Evolutionary conservation across 1,139 yeast species (phyloP).

Genomic region (Cylindricascospora bacillispora): DNA sequence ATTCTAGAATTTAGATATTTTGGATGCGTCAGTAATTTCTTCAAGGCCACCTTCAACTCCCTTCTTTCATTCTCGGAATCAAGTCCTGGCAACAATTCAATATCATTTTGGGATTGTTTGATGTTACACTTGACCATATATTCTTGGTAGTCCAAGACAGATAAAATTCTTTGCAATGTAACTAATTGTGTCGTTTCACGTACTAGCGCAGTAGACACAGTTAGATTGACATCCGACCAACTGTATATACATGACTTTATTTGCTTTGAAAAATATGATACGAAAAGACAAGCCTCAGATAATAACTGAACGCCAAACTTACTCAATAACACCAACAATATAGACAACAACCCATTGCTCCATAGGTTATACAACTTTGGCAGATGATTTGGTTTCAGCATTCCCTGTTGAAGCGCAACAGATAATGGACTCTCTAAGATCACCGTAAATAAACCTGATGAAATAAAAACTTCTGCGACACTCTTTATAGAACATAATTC

Average conservation of each 20-base stretch:
- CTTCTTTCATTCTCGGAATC: slow-evolving; percentile 45
- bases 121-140: slow-evolving; percentile 22
- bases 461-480: slow-evolving; percentile 55
- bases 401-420: slow-evolving; percentile 51
- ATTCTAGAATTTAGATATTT: slow-evolving; percentile 65
- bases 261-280: slow-evolving; percentile 54
- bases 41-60: slow-evolving; percentile 45
- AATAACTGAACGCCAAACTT: slow-evolving; percentile 51
- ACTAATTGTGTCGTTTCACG: slow-evolving; percentile 76
- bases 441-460: slow-evolving; percentile 55
- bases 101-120: slow-evolving; percentile 14
- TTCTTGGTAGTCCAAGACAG: slow-evolving; percentile 35
- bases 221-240: slow-evolving; percentile 57
- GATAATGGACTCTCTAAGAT: slow-evolving; percentile 69
- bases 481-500: slow-evolving; percentile 52
- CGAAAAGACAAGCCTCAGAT: slow-evolving; percentile 54
- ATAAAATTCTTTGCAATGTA: slow-evolving; percentile 48
- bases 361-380: slow-evolving; percentile 61
- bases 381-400: slow-evolving; percentile 36
- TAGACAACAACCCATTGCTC: slow-evolving; percentile 70
- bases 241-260: slow-evolving; percentile 47
- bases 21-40: slow-evolving; percentile 72
- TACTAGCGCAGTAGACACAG: slow-evolving; percentile 51
- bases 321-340: slow-evolving; percentile 46
- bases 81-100: slow-evolving; percentile 44